These are phyloP conservation scores for Eutrema yunnanense DNA, from an alignment of 345 rosid genomes.

Conservation along the genomic window DNA sequence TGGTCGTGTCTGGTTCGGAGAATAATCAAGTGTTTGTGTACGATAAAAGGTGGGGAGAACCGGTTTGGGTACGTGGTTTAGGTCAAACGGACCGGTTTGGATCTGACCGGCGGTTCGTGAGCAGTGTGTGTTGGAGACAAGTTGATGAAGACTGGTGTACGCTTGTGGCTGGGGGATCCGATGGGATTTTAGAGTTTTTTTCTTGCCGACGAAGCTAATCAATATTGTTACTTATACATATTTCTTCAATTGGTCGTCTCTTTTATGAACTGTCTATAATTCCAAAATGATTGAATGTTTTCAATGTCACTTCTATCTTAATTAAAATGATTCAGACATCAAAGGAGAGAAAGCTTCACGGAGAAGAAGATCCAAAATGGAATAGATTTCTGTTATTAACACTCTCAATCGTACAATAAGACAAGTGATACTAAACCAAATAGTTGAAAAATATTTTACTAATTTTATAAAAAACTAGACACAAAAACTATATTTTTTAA, in stretches of 20 bases:
- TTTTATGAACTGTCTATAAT: neutral
- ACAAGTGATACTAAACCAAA: too few relatives aligned
- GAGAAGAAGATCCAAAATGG: too few relatives aligned
- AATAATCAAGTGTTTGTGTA: slow-evolving; percentile 64
- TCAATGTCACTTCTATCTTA: neutral
- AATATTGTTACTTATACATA: neutral
- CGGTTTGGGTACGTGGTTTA: slow-evolving; percentile 60
- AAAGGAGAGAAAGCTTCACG: too few relatives aligned
- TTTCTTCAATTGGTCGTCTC: neutral
- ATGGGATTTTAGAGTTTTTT: slow-evolving; percentile 61
- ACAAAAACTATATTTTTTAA: too few relatives aligned
- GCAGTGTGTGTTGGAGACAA: slow-evolving; percentile 85
- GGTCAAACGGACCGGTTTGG: slow-evolving; percentile 7
- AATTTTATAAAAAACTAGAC: too few relatives aligned
- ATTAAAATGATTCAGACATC: too few relatives aligned
- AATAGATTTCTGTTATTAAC: too few relatives aligned
- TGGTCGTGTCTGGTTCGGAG: slow-evolving; percentile 82
- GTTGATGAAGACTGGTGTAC: slow-evolving; percentile 52
- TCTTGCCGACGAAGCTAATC: slow-evolving; percentile 37
- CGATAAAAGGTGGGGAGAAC: slow-evolving; percentile 73
- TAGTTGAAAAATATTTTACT: too few relatives aligned
- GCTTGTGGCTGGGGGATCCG: slow-evolving; percentile 77
- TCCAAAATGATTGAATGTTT: neutral
- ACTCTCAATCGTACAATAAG: too few relatives aligned
- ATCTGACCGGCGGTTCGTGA: slow-evolving; percentile 43